Evolutionary conservation across 2,329 filamentous ascomycete species (phyloP).

Genomic region (Aspergillus novoparasiticus): DNA sequence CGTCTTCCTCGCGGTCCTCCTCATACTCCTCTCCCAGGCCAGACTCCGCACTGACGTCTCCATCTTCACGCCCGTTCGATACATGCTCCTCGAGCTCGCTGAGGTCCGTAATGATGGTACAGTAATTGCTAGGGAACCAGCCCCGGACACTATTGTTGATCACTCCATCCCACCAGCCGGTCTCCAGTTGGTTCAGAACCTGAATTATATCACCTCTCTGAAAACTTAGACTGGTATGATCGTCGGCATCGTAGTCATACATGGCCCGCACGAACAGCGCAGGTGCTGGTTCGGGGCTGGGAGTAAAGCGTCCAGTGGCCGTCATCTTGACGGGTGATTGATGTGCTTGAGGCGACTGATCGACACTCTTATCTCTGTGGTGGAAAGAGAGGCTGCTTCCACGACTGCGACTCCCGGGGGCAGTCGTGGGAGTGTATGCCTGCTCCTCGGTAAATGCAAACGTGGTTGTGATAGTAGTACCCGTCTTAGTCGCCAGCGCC

Average conservation of each 20-base stretch:
- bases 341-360: slow-evolving; percentile 29
- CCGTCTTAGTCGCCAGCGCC: slow-evolving; percentile 38
- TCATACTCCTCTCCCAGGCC: slow-evolving; percentile 64
- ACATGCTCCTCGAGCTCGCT: slow-evolving; percentile 70
- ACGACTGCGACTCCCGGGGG: slow-evolving; percentile 33
- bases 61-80: slow-evolving; percentile 56
- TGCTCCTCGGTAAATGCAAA: slow-evolving; percentile 48
- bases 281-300: slow-evolving; percentile 48
- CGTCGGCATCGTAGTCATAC: slow-evolving; percentile 97
- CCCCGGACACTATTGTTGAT: slow-evolving; percentile 88
- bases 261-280: slow-evolving; percentile 87
- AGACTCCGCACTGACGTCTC: slow-evolving; percentile 53
- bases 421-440: slow-evolving; percentile 32
- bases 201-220: slow-evolving; percentile 96
- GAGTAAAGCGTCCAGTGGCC: slow-evolving; percentile 31
- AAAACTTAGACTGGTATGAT: slow-evolving; percentile 95
- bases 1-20: slow-evolving; percentile 67
- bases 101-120: slow-evolving; percentile 76
- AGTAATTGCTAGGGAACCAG: slow-evolving; percentile 99
- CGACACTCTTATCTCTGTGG: slow-evolving; percentile 19
- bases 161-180: slow-evolving; percentile 99
- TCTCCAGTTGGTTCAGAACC: slow-evolving; percentile 96
- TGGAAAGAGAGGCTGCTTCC: slow-evolving; percentile 34
- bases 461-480: slow-evolving; percentile 42
- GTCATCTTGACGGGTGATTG: slow-evolving; percentile 35